These are phyloP conservation scores for Zygosaccharomyces bisporus DNA, from an alignment of 805 yeast species.

Conservation along the genomic window DNA sequence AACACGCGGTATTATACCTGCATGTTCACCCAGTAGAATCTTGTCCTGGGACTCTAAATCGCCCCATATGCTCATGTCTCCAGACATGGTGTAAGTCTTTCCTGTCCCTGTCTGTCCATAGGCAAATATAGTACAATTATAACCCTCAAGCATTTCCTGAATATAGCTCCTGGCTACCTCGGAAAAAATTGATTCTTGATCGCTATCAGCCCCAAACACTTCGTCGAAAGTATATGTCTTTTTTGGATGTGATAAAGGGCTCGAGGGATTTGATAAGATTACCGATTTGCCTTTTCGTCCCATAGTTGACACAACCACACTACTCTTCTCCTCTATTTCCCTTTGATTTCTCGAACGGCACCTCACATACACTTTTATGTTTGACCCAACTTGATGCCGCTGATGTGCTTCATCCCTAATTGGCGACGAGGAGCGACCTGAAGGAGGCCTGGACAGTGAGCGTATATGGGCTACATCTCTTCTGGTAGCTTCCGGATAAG, in stretches of 20 bases:
- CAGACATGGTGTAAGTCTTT: conserved; percentile 71
- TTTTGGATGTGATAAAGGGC: conserved; percentile 22
- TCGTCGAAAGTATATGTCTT: conserved; percentile 69
- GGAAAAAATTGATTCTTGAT: conserved; percentile 62
- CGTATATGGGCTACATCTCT: neutral
- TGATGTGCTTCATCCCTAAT: conserved; percentile 2
- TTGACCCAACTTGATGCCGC: conserved; percentile 20
- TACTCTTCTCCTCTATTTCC: conserved; percentile 52
- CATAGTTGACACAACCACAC: conserved; percentile 50
- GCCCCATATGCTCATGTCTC: conserved; percentile 51
- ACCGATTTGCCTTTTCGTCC: conserved; percentile 47
- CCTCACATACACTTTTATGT: conserved; percentile 54
- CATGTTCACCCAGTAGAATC: conserved; percentile 39
- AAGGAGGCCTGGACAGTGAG: conserved; percentile 2
- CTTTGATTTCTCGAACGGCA: conserved; percentile 54
- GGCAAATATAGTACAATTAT: conserved; percentile 76
- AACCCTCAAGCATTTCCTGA: conserved; percentile 64
- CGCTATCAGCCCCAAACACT: conserved; percentile 78
- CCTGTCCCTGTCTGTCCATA: conserved; percentile 92
- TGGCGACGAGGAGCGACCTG: conserved; percentile 5
- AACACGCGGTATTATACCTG: conserved; percentile 64
- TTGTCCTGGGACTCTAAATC: conserved; percentile 27
- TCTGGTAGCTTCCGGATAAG: neutral
- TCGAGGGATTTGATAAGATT: conserved; percentile 35
- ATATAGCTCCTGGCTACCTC: conserved; percentile 56